A percentile compares a stretch with the other conserved stretches of the same genome.
These are phyloP conservation scores for Hygrocybe coccinea DNA, from an alignment of 768 basidiomycete species.

Conservation along the genomic window DNA sequence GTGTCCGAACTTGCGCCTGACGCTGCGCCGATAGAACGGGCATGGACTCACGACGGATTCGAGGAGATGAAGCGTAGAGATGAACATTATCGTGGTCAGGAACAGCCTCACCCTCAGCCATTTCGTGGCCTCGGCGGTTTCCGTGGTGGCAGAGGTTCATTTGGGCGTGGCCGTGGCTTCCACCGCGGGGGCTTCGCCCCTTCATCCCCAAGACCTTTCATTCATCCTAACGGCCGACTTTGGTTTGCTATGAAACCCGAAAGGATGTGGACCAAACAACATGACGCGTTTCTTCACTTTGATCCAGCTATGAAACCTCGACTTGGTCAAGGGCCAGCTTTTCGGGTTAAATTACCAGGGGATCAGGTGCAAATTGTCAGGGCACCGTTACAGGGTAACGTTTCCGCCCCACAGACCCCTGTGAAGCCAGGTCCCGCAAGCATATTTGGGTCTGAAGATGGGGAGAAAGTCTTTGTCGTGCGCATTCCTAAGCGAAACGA, in stretches of 20 bases:
- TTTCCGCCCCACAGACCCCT: conserved; percentile 14
- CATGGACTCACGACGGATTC: conserved; percentile 85
- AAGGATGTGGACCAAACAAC: conserved; percentile 77
- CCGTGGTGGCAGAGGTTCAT: conserved; percentile 48
- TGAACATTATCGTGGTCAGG: conserved; percentile 44
- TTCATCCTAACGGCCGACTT: conserved; percentile 39
- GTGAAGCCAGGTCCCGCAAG: conserved; percentile 19
- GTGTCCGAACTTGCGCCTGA: conserved; percentile 10
- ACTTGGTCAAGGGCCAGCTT: conserved; percentile 47
- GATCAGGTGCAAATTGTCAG: conserved; percentile 40
- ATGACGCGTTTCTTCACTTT: conserved; percentile 67
- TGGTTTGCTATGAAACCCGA: conserved; percentile 79
- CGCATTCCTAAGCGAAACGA: conserved; percentile 47
- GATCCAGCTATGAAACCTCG: conserved; percentile 57
- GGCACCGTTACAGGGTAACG: conserved; percentile 22
- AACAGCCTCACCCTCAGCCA: conserved; percentile 28
- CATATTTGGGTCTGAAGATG: conserved; percentile 34
- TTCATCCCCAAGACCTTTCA: conserved; percentile 22
- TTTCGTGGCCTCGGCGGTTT: conserved; percentile 34
- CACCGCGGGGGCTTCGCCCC: conserved; percentile 38
- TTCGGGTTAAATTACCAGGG: conserved; percentile 64
- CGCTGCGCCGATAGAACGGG: conserved; percentile 58
- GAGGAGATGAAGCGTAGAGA: conserved; percentile 81
- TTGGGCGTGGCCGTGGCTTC: conserved; percentile 46
- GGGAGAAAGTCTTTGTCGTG: conserved; percentile 47